Evolutionary conservation across 805 yeast species (phyloP), one percentile per base, ranked within the genome.

Genomic region (Yamadazyma kitorensis): DNA sequence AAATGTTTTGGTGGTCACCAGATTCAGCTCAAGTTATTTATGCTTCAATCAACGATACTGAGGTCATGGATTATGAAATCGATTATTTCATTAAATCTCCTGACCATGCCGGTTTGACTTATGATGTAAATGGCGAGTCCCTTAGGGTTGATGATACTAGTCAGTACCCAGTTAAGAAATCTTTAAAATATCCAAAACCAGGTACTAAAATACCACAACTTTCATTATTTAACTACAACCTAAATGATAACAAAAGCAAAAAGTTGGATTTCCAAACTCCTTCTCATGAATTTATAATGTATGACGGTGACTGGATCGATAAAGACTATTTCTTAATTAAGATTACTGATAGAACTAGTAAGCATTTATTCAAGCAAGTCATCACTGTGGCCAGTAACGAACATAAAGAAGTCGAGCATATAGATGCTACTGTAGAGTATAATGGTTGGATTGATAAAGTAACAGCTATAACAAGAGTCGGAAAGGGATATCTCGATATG

Each of bases 1-100:
- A 54, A 22, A 77, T 83, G 0, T 59, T 83, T 9, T 83, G 87
- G 84, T 84, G 91, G 88, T 62, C 80, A 11, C 80, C 82, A 1
- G 76, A 78, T 42, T 84, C 80, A 43, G 53, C 74, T 2, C 62
- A 61, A 34, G 41, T 83, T 29, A 61, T 80, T 0, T 85, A 64
- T 47, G 68, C 82, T 40, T 70, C 61, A 42, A 67, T 75, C 15
- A 70, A 84, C 47, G 89, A 83, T 42, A 67, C 82, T 0, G 48
- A 63, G 0, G 93, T 84, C 1, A 72, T 71, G 1, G 55, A 57
- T 4, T 76, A 74, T 40, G 57, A 69, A 11, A 50, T 82, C 22
- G 80, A 79, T 32, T 69, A 61, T 36, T 84, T 68, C 47, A 69
- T 73, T 2, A 64, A 64, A 24, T 47, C 52, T 4, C 37, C 38